A percentile compares a stretch with the other conserved stretches of the same genome.
Conservation (phyloP, 2,329 filamentous ascomycete genomes). For the Capronia americana region DNA sequence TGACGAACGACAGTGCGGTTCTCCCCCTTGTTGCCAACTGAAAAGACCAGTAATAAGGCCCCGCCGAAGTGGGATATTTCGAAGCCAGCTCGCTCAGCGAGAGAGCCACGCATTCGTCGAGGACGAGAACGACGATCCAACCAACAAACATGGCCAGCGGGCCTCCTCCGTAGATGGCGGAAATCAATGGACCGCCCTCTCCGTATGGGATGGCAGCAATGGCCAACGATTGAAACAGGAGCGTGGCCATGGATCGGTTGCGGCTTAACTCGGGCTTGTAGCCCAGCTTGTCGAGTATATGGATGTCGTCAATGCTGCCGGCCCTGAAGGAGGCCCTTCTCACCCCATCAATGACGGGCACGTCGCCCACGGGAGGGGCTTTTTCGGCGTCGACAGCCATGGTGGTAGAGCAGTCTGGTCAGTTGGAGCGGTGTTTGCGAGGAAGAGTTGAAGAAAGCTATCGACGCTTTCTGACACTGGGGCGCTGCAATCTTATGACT, state of each 20-base stretch:
- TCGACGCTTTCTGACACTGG: background rate
- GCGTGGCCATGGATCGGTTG: constrained; percentile 65
- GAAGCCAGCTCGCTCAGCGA: constrained; percentile 60
- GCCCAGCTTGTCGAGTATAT: constrained; percentile 55
- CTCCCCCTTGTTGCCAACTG: constrained; percentile 51
- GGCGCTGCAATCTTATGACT: background rate
- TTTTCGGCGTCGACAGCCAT: constrained; percentile 34
- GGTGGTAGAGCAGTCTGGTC: background rate
- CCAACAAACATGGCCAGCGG: constrained; percentile 64
- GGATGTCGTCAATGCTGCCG: constrained; percentile 42
- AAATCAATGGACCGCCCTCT: constrained; percentile 55
- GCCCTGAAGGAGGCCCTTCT: constrained; percentile 41
- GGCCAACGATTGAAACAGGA: constrained; percentile 67
- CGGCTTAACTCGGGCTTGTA: constrained; percentile 64
- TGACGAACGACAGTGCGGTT: constrained; percentile 58
- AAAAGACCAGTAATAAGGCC: constrained; percentile 63
- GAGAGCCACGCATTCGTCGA: constrained; percentile 61
- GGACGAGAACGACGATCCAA: constrained; percentile 61
- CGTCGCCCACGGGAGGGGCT: constrained; percentile 15
- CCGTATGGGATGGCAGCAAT: constrained; percentile 62
- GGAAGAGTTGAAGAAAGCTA: background rate
- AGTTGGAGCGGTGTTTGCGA: background rate
- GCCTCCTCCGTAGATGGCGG: constrained; percentile 55
- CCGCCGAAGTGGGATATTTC: constrained; percentile 54
- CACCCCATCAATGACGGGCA: constrained; percentile 22